Conservation (phyloP, 129 eudicot species). For the Daucus carota region DH1_v3.0 NC_030384.2:49259001-49259500, state of each 20-base stretch:
- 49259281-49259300: conserved; percentile 87
- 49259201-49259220: conserved; percentile 52
- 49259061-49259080: neutral
- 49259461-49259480: conserved; percentile 32
- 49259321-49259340: conserved; percentile 64
- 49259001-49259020: neutral
- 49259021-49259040: neutral
- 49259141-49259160: neutral
- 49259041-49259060: neutral
- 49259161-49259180: conserved; percentile 54
- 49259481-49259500: conserved; percentile 40
- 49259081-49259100: neutral
- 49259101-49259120: neutral
- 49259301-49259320: conserved; percentile 68
- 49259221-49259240: conserved; percentile 77
- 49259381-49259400: conserved; percentile 89
- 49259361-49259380: conserved; percentile 73
- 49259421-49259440: conserved; percentile 84
- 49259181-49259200: conserved; percentile 62
- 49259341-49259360: conserved; percentile 58
- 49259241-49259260: conserved; percentile 70
- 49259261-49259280: conserved; percentile 82
- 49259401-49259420: conserved; percentile 84
- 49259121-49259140: neutral
- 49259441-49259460: conserved; percentile 55